These are phyloP conservation scores for Mycosphaerella sp. DNA, from an alignment of 2,329 filamentous ascomycete genomes.

Conservation along the genomic window DNA sequence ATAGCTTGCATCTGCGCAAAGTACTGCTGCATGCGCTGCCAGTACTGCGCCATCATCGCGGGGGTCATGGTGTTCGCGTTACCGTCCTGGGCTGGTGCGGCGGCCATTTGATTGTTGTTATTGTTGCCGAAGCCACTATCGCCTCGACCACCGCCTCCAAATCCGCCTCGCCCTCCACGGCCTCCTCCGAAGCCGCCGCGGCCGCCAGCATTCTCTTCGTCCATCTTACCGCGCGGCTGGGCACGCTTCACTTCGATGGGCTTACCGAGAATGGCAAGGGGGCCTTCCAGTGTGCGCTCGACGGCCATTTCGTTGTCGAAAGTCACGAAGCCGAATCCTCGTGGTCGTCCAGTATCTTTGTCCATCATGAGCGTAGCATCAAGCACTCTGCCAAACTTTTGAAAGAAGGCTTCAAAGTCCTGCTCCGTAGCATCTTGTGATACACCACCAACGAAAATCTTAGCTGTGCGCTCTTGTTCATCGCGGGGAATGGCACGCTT, in stretches of 20 bases:
- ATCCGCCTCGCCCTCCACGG: conserved; percentile 27
- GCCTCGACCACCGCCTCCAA: conserved; percentile 21
- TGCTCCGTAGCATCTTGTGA: conserved; percentile 95
- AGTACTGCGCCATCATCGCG: conserved; percentile 97
- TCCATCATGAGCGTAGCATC: conserved; percentile 99
- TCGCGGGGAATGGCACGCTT: conserved; percentile 96
- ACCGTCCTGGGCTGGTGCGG: conserved; percentile 17
- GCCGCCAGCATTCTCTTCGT: conserved; percentile 60
- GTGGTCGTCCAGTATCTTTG: conserved; percentile 94
- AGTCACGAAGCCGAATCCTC: conserved; percentile 96
- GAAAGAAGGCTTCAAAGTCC: conserved; percentile 95
- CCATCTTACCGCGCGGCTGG: conserved; percentile 87
- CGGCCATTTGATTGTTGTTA: conserved; percentile 24
- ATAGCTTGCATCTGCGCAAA: conserved; percentile 58
- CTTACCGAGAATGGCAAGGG: conserved; percentile 90
- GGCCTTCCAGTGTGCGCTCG: conserved; percentile 76
- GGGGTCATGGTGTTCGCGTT: conserved; percentile 69
- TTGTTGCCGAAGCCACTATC: conserved; percentile 36
- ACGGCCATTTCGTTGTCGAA: conserved; percentile 96
- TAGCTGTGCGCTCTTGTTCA: conserved; percentile 96
- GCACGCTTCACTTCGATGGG: conserved; percentile 98
- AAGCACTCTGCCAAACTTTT: conserved; percentile 89
- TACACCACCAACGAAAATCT: conserved; percentile 97
- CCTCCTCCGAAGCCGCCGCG: conserved; percentile 29
- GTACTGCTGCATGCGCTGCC: conserved; percentile 97